Conservation (phyloP, 2,329 filamentous ascomycete genomes). For the Talaromyces sp. region DNA sequence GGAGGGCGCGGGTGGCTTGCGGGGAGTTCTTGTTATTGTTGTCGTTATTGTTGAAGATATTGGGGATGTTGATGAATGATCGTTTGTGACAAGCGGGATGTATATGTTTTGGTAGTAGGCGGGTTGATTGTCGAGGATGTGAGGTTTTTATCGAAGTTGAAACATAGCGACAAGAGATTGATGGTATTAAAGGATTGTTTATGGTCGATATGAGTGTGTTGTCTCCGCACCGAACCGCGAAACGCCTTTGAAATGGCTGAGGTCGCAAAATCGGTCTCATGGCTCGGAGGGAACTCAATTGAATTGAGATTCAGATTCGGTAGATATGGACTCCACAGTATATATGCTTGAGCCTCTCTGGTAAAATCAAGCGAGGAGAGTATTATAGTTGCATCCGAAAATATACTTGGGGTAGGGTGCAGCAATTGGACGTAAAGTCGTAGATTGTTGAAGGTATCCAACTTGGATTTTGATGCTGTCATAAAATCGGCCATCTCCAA, state of each 20-base stretch:
- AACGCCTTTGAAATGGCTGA: neutral
- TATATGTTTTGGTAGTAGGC: neutral
- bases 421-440: neutral
- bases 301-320: too few relatives aligned
- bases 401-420: neutral
- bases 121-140: neutral
- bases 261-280: constrained; percentile 5
- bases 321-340: neutral
- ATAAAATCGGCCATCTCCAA: neutral
- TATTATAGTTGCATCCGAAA: neutral
- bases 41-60: constrained; percentile 22
- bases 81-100: neutral
- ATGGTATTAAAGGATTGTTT: neutral
- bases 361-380: neutral
- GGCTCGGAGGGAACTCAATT: neutral
- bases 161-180: constrained; percentile 1
- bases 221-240: neutral
- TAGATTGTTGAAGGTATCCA: neutral
- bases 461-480: neutral
- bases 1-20: constrained; percentile 63
- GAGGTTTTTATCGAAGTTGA: neutral
- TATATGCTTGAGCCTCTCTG: neutral
- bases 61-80: constrained; percentile 19
- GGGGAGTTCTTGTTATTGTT: constrained; percentile 27
- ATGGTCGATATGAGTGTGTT: neutral